Conservation (phyloP, 1,284 basidiomycete genomes). For the Clitocybe nebularis region DNA sequence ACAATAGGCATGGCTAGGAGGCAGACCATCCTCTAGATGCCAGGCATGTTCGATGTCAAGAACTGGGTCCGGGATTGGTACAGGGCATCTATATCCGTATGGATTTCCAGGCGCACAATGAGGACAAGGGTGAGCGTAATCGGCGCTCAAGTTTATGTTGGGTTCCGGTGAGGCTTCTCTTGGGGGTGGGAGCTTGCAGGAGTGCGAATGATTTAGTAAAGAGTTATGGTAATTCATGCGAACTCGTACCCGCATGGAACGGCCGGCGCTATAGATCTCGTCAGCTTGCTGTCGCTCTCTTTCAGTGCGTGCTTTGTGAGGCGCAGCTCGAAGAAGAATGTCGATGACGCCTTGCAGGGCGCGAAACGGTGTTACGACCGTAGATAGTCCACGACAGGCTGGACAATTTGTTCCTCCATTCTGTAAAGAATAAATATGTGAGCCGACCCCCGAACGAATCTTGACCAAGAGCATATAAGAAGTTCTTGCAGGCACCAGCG, state of each 20-base stretch:
- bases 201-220: conserved; percentile 9
- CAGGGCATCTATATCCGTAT: conserved; percentile 69
- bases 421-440: conserved; percentile 41
- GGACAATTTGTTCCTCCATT: conserved; percentile 80
- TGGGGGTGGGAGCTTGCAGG: conserved; percentile 62
- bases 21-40: conserved; percentile 66
- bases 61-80: conserved; percentile 66
- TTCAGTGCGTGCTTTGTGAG: conserved; percentile 57
- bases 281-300: conserved; percentile 73
- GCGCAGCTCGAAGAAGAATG: conserved; percentile 58
- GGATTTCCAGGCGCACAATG: conserved; percentile 64
- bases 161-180: conserved; percentile 72
- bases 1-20: conserved; percentile 71
- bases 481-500: neutral
- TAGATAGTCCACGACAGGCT: conserved; percentile 66
- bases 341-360: conserved; percentile 68
- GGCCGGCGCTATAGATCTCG: conserved; percentile 61
- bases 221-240: neutral
- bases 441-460: no score
- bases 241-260: conserved; percentile 62
- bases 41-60: conserved; percentile 64
- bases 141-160: conserved; percentile 53
- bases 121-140: conserved; percentile 70
- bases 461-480: neutral
- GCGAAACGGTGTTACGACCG: conserved; percentile 62